Evolutionary conservation across 2,329 filamentous ascomycete species (phyloP), one percentile per base, ranked within the genome.

Genomic region (Epichloe elymi): DNA sequence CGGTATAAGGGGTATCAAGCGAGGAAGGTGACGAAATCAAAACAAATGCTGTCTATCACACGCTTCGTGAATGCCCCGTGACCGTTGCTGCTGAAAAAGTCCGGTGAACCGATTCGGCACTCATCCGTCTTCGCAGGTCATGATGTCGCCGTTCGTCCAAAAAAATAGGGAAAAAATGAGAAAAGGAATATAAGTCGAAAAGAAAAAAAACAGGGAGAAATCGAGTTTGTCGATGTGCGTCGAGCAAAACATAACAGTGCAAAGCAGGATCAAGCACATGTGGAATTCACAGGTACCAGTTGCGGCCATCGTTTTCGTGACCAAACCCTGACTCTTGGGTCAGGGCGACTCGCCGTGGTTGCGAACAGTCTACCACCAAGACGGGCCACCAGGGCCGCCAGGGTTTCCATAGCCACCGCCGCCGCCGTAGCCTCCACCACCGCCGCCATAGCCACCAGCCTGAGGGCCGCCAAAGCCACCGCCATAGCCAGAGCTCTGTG

Each of bases 311-410:
- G 10, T 10, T 4, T 15, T 23, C 33, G 36, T 51, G 48, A 39
- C 51, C 39, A 6, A 41, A 11, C 35, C 45, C 35, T 46, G 39
- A 40, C 39, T 33, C n/a, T 23, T 14, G 15, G 17, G 36, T 48
- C 48, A 40, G 46, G 36, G 20, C 53, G 44, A 10, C 37, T n/a
- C 46, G 15, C 49, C 49, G 52, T 50, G 44, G 36, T 37, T 30
- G 46, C 43, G 45, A 15, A 39, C 8, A 6, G 17, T 15, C 53
- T 57, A 88, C 84, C 85, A 87, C 59, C 79, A 83, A 55, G 75
- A 82, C 65, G 81, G 80, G 63, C 79, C 78, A 54, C 79, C 79
- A 44, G 73, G 73, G 60, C 83, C 83, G 70, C 86, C 84, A 67
- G 84, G 83, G 69, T 86, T 86, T 67, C 79, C 69, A 54, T 79